Evolutionary conservation across 2,329 filamentous ascomycete genomes (phyloP), one percentile per base, ranked within the genome.

Genomic region (Triangularia verruculosa): DNA sequence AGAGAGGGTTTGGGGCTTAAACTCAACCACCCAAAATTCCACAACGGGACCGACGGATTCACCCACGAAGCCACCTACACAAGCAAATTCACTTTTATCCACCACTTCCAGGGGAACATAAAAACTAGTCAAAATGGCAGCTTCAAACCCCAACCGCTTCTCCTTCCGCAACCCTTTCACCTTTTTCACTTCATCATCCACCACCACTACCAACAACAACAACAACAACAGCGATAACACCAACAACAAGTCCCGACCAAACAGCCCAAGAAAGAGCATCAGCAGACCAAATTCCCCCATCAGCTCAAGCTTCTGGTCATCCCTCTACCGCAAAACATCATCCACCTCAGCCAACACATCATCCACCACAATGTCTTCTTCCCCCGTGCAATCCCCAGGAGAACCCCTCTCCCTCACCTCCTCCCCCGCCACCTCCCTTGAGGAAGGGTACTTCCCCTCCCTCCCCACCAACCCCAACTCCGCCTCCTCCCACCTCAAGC

Each of bases 341-440:
- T 52, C 39, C 15, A 39, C 57, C 56, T 25, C 34, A n/a, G 25
- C 63, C 22, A 27, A 30, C 54, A 61, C 61, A 15, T 17, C 43
- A n/a, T n/a, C n/a, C n/a, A n/a, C n/a, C n/a, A n/a, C n/a, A n/a
- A n/a, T n/a, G n/a, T n/a, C n/a, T n/a, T n/a, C n/a, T n/a, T n/a
- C n/a, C n/a, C n/a, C n/a, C n/a, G n/a, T n/a, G n/a, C n/a, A n/a
- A n/a, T n/a, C n/a, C n/a, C n/a, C n/a, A n/a, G n/a, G n/a, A n/a
- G n/a, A n/a, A 55, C 34, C 25, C 61, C 61, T 39, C 54, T 54
- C 61, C 7, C 56, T 20, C 69, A 64, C 52, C 39, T 47, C 39
- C 39, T 59, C 57, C 55, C 59, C 55, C 51, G 67, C 67, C 56
- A 57, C 65, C 22, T 70, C 69, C 1, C 6, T 69, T 66, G 27